phyloP scores from a whole-genome alignment of 2,329 filamentous ascomycete species.

The Calonectria montana region DNA sequence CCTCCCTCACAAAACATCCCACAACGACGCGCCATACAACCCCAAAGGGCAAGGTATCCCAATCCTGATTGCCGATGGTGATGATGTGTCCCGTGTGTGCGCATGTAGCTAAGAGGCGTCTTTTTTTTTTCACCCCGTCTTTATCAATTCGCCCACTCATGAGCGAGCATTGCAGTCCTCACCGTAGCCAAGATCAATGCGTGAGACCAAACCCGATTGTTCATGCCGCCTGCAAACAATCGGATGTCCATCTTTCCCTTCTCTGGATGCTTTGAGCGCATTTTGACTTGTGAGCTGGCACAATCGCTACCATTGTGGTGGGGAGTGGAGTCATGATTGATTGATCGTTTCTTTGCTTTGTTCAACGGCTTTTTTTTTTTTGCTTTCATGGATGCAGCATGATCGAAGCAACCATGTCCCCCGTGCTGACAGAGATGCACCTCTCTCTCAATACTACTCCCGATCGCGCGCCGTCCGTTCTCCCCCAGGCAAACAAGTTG shows the following conservation, averaged over 20 bases:
- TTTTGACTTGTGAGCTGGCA: slow-evolving; percentile 4
- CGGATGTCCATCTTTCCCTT: neutral
- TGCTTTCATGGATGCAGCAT: neutral
- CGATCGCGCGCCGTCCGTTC: neutral
- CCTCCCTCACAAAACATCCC: neutral
- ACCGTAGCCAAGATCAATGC: neutral
- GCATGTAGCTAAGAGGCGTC: neutral
- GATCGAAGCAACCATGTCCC: neutral
- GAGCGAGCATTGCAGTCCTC: neutral
- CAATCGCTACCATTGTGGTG: neutral
- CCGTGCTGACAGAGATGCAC: neutral
- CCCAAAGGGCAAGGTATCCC: no score
- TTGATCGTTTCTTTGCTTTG: neutral
- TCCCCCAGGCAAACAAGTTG: neutral
- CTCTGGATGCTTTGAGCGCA: neutral
- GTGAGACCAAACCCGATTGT: neutral
- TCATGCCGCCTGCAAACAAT: neutral
- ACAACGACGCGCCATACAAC: neutral
- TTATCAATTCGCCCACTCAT: neutral
- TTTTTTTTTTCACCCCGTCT: neutral
- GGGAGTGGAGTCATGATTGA: neutral
- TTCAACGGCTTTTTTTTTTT: neutral
- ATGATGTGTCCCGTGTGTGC: neutral
- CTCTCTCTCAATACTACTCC: neutral
- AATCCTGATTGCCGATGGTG: neutral